Evolutionary conservation across 2,329 filamentous ascomycete genomes (phyloP).

Genomic region (Claviceps lovelessii): DNA sequence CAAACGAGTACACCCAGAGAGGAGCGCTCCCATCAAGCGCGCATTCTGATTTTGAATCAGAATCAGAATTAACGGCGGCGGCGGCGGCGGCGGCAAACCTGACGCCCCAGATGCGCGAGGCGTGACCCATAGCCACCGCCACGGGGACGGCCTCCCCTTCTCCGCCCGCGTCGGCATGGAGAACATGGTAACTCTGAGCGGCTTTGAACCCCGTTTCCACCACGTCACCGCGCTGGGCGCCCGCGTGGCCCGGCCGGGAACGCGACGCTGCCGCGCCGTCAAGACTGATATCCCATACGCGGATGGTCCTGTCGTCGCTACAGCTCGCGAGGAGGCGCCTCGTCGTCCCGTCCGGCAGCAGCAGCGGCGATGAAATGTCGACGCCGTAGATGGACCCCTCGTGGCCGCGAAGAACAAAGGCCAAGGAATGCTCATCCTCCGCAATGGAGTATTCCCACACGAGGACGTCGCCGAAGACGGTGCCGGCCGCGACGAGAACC

Average conservation of each 20-base stretch:
- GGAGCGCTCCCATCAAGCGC: slow-evolving; percentile 5
- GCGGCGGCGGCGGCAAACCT: slow-evolving; percentile 36
- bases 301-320: slow-evolving; percentile 83
- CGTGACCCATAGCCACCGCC: slow-evolving; percentile 70
- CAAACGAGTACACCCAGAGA: slow-evolving; percentile 52
- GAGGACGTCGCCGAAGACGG: slow-evolving; percentile 86
- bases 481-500: slow-evolving; percentile 72
- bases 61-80: slow-evolving; percentile 12
- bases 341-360: slow-evolving; percentile 20
- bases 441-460: slow-evolving; percentile 61
- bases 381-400: slow-evolving; percentile 93
- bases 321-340: slow-evolving; percentile 70
- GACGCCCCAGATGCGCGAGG: slow-evolving; percentile 80
- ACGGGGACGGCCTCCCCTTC: slow-evolving; percentile 29
- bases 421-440: slow-evolving; percentile 15
- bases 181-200: slow-evolving; percentile 12
- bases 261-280: slow-evolving; percentile 5
- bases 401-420: slow-evolving; percentile 50
- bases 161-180: neutral
- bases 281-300: slow-evolving; percentile 71
- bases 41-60: neutral
- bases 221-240: neutral
- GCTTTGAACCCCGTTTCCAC: slow-evolving; percentile 48
- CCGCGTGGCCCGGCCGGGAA: neutral
- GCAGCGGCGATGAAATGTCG: slow-evolving; percentile 50